A percentile compares a stretch with the other conserved stretches of the same genome.
Conservation (phyloP, 164 flowering plant species). For the Nymphaea thermarum region DNA sequence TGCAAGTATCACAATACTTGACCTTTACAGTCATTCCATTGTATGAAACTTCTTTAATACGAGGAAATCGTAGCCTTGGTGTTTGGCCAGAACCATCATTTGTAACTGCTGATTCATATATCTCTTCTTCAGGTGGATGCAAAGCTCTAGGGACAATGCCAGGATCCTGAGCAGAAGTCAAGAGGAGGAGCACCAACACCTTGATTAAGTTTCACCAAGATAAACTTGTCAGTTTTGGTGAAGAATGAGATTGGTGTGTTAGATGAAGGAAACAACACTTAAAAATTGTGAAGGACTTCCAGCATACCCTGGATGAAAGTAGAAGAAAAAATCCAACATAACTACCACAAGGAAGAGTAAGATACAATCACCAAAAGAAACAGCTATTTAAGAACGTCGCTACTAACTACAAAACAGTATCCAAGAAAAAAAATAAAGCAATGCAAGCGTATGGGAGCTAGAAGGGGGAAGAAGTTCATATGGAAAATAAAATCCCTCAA, state of each 20-base stretch:
- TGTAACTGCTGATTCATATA: slow-evolving; percentile 42
- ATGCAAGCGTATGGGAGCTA: neutral
- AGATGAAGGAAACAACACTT: no score
- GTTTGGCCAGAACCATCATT: slow-evolving; percentile 57
- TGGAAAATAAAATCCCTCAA: no score
- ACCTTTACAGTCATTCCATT: slow-evolving; percentile 65
- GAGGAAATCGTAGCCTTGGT: slow-evolving; percentile 60
- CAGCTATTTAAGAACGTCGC: no score
- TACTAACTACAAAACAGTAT: no score
- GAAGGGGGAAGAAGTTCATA: neutral
- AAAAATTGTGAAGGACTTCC: neutral
- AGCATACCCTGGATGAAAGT: neutral
- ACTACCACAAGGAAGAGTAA: no score
- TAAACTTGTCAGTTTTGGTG: neutral
- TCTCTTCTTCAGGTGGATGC: slow-evolving; percentile 85
- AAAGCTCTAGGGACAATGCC: slow-evolving; percentile 81
- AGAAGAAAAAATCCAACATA: no score
- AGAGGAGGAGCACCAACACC: slow-evolving; percentile 72
- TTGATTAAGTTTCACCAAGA: slow-evolving; percentile 7
- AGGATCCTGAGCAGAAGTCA: slow-evolving; percentile 75
- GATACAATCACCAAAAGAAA: no score
- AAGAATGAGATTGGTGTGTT: neutral
- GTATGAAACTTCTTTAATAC: slow-evolving; percentile 58
- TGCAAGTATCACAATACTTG: slow-evolving; percentile 88
- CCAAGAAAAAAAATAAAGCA: no score